These are phyloP conservation scores for Ophiobolus disseminans DNA, from an alignment of 2,329 filamentous ascomycete species.

Conservation along the genomic window DNA sequence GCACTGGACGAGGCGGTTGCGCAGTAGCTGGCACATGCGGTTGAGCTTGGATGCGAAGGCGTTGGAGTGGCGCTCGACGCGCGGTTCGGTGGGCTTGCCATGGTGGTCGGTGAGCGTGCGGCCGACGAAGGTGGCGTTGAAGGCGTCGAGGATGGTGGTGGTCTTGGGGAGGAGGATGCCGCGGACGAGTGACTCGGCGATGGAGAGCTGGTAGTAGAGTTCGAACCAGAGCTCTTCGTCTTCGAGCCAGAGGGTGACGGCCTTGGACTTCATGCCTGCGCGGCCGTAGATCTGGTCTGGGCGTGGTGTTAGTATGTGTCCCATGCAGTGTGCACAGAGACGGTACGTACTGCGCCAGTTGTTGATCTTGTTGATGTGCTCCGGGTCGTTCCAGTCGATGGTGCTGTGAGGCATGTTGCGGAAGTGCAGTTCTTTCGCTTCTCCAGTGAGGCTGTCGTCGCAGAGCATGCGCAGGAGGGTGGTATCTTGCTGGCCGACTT, in stretches of 20 bases:
- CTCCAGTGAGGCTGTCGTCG: constrained; percentile 8
- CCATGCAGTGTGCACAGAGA: too few relatives aligned
- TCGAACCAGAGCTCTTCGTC: constrained; percentile 28
- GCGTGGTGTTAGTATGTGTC: too few relatives aligned
- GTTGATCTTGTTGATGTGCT: constrained; percentile 31
- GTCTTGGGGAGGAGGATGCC: constrained; percentile 15
- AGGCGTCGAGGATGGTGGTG: constrained; percentile 11
- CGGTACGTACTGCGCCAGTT: constrained; percentile 31
- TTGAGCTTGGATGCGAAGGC: constrained; percentile 25
- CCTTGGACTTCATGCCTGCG: constrained; percentile 24
- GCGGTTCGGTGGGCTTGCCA: constrained; percentile 4
- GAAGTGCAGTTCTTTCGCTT: constrained; percentile 23
- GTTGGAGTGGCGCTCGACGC: constrained; percentile 8
- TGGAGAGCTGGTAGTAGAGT: constrained; percentile 24
- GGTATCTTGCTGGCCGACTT: constrained; percentile 7
- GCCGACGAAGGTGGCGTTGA: constrained; percentile 25
- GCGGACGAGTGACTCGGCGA: constrained; percentile 14
- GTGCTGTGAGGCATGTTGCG: constrained; percentile 18
- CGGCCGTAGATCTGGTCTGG: constrained; percentile 32
- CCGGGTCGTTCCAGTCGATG: constrained; percentile 26
- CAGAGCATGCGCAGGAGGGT: constrained; percentile 24
- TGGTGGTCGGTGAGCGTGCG: constrained; percentile 4
- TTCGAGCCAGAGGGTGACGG: constrained; percentile 19
- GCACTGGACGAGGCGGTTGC: constrained; percentile 3
- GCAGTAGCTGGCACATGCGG: constrained; percentile 14